Evolutionary conservation across 805 yeast species (phyloP), one percentile per base, ranked within the genome.

Genomic region (Scheffersomyces stipitis): DNA sequence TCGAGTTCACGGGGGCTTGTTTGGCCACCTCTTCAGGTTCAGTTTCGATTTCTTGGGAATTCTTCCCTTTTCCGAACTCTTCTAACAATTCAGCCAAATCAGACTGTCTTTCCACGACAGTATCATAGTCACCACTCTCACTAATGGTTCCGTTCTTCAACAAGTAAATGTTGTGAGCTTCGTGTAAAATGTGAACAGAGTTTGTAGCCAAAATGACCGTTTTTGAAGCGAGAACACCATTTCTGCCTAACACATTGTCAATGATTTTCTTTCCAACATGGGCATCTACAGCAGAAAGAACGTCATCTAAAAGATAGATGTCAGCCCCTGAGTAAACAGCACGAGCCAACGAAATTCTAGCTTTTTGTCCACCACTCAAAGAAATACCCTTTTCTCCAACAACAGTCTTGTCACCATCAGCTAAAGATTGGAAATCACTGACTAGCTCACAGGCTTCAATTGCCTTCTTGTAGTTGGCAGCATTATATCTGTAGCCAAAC

Each of bases 361-460:
- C 73, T 41, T 66, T 67, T 43, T 67, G 72, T 18, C 73, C 73
- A 4, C 73, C 73, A 35, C 68, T 60, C 17, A 67, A 48, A 3
- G 73, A 62, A 27, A 66, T 64, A 24, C 72, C 73, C 44, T 66
- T 66, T 38, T 66, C 71, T 4, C 73, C 73, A 14, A 67, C 72
- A 33, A 60, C 52, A n/a, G 72, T 66, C 31, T 45, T 50, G 46
- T 66, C 72, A 15, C 66, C 70, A 45, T 67, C 71, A 2, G 72
- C 68, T 32, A 66, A 54, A 4, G 52, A 45, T 18, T 51, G 52
- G 36, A 66, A 54, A 42, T 67, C 73, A 15, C 65, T 47, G 5
- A 51, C 26, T 17, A 67, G 54, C 38, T 65, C 61, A 50, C 73
- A 67, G 4, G 71, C 71, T 18, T 52, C 56, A 18, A 67, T 45